Base-by-base conservation (phyloP, 257 asterid genomes). In the Nicotiana tomentosiformis region DNA sequence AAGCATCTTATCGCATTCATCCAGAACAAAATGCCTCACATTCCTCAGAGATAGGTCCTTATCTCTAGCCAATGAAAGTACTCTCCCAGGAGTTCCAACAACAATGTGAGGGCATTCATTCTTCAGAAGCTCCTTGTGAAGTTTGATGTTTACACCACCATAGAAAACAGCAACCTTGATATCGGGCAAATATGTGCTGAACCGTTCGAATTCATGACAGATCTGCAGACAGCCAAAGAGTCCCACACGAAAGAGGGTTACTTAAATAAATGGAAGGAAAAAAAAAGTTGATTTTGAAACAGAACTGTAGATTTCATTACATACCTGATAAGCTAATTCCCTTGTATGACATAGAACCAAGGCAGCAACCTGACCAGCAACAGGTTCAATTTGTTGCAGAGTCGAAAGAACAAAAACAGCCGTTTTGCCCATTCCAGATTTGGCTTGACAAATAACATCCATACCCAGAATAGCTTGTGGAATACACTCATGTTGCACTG, bases 391-490 rank as follows among this genome's bases (percentile, higher is more conserved):
- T 90, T 93, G 98, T 87, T 95, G 98, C 84, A 95, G 69, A n/a
- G 97, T 91, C 57, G 98, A 95, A 64, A 95, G 93, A 68, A 92
- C 98, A 88, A 95, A 95, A 49, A 95, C 98, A 77, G 98, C 98
- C 51, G 98, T 95, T 81, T 95, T 95, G 74, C 98, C 98, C 98
- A 95, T 93, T 67, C 98, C 98, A 81, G 98, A 95, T 86, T 95
- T 95, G 8, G 98, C 98, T 91, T 93, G 98, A 88, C 98, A 95
- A 83, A 95, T 92, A 83, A 95, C 98, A 87, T 95, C 98, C 98
- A 95, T 92, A 72, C 98, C 98, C 91, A 95, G 78, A 84, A 90
- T 95, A 46, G 98, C 98, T 93, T 95, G 98, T 58, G 98, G 98
- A 66, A 95, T 95, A 82, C 98, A 93, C 90, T 95, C 98, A 10